Percentiles rank a stretch among this genome's conserved stretches.
phyloP scores from a whole-genome alignment of 768 basidiomycete species.

The Phaffia tasmanica region DNA sequence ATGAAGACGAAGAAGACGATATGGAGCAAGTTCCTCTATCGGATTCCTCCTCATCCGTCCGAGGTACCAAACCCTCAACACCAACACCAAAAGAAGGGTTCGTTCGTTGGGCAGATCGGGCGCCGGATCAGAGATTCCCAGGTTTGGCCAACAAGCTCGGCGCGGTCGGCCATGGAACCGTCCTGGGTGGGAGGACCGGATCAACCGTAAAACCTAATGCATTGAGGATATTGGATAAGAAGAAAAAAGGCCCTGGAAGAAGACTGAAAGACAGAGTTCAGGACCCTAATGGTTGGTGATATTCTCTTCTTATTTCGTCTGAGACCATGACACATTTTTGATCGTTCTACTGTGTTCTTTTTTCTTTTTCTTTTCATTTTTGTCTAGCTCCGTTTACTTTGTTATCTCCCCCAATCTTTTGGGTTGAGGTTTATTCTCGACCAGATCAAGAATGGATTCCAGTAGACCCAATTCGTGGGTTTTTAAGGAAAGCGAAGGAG shows the following conservation, averaged over 20 bases:
- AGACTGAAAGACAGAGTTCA: background rate
- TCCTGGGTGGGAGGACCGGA: background rate
- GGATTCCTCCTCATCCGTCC: background rate
- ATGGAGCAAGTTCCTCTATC: constrained; percentile 3
- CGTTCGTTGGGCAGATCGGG: constrained; percentile 23
- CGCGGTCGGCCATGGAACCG: background rate
- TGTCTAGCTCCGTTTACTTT: background rate
- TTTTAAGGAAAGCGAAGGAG: constrained; percentile 65
- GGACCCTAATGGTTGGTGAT: background rate
- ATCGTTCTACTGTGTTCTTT: background rate
- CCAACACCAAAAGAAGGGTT: background rate
- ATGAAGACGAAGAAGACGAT: constrained; percentile 30
- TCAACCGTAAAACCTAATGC: background rate
- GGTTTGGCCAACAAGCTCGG: constrained; percentile 6
- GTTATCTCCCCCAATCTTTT: constrained; percentile 69
- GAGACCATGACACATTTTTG: background rate
- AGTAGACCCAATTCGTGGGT: constrained; percentile 72
- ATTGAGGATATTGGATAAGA: background rate
- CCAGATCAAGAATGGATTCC: constrained; percentile 85
- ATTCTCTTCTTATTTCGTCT: background rate
- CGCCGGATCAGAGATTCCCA: constrained; percentile 13
- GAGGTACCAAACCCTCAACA: no score
- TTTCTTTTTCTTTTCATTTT: background rate
- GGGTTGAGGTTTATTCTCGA: constrained; percentile 93
- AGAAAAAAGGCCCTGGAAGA: background rate